A percentile compares a stretch with the other conserved stretches of the same genome.
These are phyloP conservation scores for Chlorencoelia australis DNA, from an alignment of 2,329 filamentous ascomycete genomes.

Conservation along the genomic window DNA sequence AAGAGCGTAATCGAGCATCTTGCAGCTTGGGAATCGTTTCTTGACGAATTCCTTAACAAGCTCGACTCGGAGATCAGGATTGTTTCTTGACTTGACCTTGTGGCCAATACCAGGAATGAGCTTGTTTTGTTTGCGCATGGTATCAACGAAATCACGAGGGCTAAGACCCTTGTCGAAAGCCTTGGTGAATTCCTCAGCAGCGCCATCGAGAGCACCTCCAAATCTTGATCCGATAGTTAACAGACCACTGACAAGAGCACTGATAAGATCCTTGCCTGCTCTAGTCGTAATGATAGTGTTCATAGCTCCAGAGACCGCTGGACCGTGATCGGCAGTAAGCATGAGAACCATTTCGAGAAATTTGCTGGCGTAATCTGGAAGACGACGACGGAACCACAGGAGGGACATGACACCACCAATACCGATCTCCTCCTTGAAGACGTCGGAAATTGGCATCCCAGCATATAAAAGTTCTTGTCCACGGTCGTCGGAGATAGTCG, in stretches of 20 bases:
- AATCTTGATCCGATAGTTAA: slow-evolving; percentile 97
- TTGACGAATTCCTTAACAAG: slow-evolving; percentile 98
- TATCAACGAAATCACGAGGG: slow-evolving; percentile 97
- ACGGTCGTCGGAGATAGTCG: slow-evolving; percentile 99
- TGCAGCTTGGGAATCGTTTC: slow-evolving; percentile 94
- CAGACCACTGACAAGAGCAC: slow-evolving; percentile 88
- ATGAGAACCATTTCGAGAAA: slow-evolving; percentile 99
- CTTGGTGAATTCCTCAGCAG: slow-evolving; percentile 96
- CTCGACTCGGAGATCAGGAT: slow-evolving; percentile 98
- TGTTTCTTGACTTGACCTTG: slow-evolving; percentile 99
- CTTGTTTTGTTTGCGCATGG: slow-evolving; percentile 99
- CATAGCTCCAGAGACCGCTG: slow-evolving; percentile 98
- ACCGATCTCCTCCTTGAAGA: slow-evolving; percentile 97
- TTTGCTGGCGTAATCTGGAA: slow-evolving; percentile 92
- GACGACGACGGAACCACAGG: slow-evolving; percentile 97
- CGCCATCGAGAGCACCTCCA: slow-evolving; percentile 95
- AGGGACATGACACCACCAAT: slow-evolving; percentile 99
- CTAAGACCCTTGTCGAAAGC: slow-evolving; percentile 96
- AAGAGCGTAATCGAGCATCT: slow-evolving; percentile 97
- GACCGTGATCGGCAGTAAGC: slow-evolving; percentile 98
- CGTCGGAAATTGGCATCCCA: slow-evolving; percentile 99
- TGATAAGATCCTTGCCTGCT: slow-evolving; percentile 98
- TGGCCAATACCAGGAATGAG: slow-evolving; percentile 98
- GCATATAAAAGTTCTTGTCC: slow-evolving; percentile 98
- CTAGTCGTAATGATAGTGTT: slow-evolving; percentile 99